A percentile compares a stretch with the other conserved stretches of the same genome.
phyloP scores from a whole-genome alignment of 1,284 basidiomycete genomes.

The Naganishia albida region DNA sequence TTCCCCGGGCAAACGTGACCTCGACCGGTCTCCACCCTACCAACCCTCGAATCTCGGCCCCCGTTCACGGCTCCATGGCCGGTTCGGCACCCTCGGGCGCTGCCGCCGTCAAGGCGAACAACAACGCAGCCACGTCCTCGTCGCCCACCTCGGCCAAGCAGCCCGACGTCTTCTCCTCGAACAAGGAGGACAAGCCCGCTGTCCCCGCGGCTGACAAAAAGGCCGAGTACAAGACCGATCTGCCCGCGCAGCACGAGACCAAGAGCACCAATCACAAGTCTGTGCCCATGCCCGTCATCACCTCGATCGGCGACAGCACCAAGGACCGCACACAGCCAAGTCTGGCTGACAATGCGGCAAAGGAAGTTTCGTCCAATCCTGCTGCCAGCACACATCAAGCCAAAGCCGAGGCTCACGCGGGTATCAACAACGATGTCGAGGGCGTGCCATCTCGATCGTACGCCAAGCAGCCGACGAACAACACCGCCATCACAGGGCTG shows the following conservation, averaged over 20 bases:
- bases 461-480: constrained; percentile 21
- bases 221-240: constrained; percentile 36
- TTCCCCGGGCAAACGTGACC: constrained; percentile 12
- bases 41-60: constrained; percentile 21
- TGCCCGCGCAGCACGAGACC: constrained; percentile 47
- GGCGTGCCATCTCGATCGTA: constrained; percentile 28
- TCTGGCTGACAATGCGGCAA: constrained; percentile 33
- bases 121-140: constrained; percentile 11
- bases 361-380: constrained; percentile 36
- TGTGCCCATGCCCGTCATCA: constrained; percentile 45
- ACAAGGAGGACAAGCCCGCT: constrained; percentile 30
- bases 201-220: constrained; percentile 23
- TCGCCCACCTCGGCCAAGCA: constrained; percentile 19
- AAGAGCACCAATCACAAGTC: constrained; percentile 41
- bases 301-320: constrained; percentile 40
- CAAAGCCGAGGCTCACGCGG: constrained; percentile 39
- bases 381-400: constrained; percentile 39
- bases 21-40: constrained; percentile 26
- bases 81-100: constrained; percentile 9
- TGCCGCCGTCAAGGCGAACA: constrained; percentile 4
- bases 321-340: constrained; percentile 45
- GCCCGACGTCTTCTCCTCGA: constrained; percentile 32
- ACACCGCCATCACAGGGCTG: constrained; percentile 18
- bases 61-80: constrained; percentile 12
- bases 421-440: constrained; percentile 22